phyloP scores from a whole-genome alignment of 805 yeast genomes.

The Candida tammaniensis region DNA sequence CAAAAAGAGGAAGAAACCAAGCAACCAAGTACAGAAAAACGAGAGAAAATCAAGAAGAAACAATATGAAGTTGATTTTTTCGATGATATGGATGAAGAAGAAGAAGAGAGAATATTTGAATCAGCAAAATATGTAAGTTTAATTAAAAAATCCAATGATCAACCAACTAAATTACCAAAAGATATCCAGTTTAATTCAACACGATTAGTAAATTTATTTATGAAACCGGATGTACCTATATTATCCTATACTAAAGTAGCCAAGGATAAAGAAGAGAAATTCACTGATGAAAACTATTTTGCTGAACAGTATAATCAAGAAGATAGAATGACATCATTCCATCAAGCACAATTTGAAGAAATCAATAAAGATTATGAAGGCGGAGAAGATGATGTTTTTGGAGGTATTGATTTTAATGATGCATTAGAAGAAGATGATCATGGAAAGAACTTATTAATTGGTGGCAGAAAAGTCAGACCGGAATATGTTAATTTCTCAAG shows the following conservation, averaged over 20 bases:
- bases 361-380: constrained; percentile 34
- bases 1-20: background rate
- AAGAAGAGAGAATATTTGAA: constrained; percentile 31
- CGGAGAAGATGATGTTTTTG: constrained; percentile 31
- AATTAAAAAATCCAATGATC: constrained; percentile 11
- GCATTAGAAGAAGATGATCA: constrained; percentile 15
- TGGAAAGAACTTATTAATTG: constrained; percentile 12
- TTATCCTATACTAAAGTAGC: constrained; percentile 15
- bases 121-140: constrained; percentile 22
- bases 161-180: constrained; percentile 57
- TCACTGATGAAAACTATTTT: constrained; percentile 70
- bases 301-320: constrained; percentile 57
- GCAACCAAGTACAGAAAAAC: background rate
- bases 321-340: constrained; percentile 37
- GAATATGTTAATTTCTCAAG: constrained; percentile 41
- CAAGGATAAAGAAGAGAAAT: constrained; percentile 15
- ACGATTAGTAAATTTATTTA: constrained; percentile 61
- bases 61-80: constrained; percentile 29
- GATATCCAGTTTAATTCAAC: constrained; percentile 72
- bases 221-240: constrained; percentile 50
- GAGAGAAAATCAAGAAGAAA: constrained; percentile 19
- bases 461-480: constrained; percentile 25
- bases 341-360: constrained; percentile 42
- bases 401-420: constrained; percentile 43
- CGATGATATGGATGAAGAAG: constrained; percentile 27